Evolutionary conservation across 2,329 filamentous ascomycete genomes (phyloP).

Genomic region (Penicillium griseofulvum): DNA sequence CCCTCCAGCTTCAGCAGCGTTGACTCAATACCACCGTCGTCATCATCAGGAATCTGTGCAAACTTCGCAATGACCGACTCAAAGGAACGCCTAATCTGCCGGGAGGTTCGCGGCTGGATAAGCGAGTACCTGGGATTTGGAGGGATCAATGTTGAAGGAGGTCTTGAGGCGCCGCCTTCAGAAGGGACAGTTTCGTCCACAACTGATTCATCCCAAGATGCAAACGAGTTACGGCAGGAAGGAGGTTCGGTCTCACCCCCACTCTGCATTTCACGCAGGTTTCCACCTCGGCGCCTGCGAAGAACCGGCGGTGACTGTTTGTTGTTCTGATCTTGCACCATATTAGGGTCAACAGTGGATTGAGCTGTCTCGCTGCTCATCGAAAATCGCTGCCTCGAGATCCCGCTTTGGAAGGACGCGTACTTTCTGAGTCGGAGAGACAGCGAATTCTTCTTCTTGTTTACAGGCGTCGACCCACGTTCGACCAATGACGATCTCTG

Average conservation of each 20-base stretch:
- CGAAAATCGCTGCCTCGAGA: conserved; percentile 32
- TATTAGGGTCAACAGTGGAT: conserved; percentile 17
- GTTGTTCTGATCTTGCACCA: conserved; percentile 18
- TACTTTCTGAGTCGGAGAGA: conserved; percentile 44
- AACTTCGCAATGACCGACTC: conserved; percentile 85
- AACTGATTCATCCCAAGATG: conserved; percentile 34
- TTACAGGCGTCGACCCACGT: conserved; percentile 21
- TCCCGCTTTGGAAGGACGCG: conserved; percentile 46
- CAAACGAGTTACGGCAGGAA: conserved; percentile 36
- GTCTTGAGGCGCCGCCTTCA: conserved; percentile 21
- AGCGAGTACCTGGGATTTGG: conserved; percentile 41
- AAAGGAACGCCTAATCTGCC: conserved; percentile 67
- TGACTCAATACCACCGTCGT: conserved; percentile 88
- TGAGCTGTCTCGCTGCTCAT: conserved; percentile 24
- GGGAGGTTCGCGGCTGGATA: conserved; percentile 54
- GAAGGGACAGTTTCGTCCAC: conserved; percentile 19
- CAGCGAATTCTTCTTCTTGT: conserved; percentile 28
- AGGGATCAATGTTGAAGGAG: conserved; percentile 28
- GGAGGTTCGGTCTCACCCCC: conserved; percentile 59
- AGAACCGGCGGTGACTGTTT: conserved; percentile 53
- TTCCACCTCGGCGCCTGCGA: conserved; percentile 70
- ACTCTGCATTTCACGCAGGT: conserved; percentile 67
- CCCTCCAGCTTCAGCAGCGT: conserved; percentile 89
- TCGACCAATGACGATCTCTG: conserved; percentile 31
- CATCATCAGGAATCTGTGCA: conserved; percentile 83